Evolutionary conservation across 2,329 filamentous ascomycete genomes (phyloP).

Genomic region (Beauveria rudraprayagi): DNA sequence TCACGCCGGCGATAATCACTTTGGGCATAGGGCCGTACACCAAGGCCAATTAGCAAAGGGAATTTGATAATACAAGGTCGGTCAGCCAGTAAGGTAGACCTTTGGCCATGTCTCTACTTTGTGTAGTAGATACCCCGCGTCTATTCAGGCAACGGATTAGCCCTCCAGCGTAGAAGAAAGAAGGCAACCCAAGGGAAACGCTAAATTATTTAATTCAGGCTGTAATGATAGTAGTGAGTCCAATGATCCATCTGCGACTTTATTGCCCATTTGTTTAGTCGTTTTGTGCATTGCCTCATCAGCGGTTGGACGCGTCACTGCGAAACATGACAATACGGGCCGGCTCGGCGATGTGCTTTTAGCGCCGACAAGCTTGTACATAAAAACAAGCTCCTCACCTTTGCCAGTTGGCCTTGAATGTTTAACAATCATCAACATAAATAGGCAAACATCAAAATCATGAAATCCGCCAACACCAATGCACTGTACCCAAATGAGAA

Average conservation of each 20-base stretch:
- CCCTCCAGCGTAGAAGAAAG: too few species aligned
- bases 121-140: too few species aligned
- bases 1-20: too few species aligned
- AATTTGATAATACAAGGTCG: too few species aligned
- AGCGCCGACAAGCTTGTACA: background rate
- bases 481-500: slow-evolving; percentile 34
- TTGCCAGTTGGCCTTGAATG: background rate
- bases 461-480: slow-evolving; percentile 30
- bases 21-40: too few species aligned
- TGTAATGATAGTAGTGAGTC: too few species aligned
- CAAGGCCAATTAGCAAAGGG: too few species aligned
- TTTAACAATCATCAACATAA: background rate
- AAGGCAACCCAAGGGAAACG: too few species aligned
- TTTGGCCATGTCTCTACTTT: too few species aligned
- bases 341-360: slow-evolving; percentile 1
- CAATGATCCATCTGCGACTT: background rate
- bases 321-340: background rate
- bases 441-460: slow-evolving; percentile 16
- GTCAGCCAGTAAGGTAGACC: too few species aligned
- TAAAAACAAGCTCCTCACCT: background rate
- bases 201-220: too few species aligned
- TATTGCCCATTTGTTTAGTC: background rate
- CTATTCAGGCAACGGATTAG: too few species aligned
- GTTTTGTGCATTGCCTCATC: background rate
- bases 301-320: background rate